Evolutionary conservation across 768 basidiomycete genomes (phyloP), one percentile per base, ranked within the genome.

Genomic region (Podaxis carcinomalis): DNA sequence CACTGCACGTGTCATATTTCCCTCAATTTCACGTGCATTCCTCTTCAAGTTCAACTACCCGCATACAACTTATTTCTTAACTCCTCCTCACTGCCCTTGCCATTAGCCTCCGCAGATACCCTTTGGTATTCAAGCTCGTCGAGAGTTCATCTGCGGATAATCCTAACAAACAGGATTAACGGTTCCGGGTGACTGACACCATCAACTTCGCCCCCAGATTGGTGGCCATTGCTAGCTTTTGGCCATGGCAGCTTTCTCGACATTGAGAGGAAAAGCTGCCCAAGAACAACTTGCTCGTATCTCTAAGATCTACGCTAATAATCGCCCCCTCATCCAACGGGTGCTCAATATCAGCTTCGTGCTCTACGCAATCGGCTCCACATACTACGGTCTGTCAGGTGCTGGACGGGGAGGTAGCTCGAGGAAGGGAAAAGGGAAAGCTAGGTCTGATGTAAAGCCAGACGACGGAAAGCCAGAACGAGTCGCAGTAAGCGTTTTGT

Each of bases 251-350:
- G 69, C 67, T 25, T 63, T 75, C 37, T 72, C 76, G 13, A 74
- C 73, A 14, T 64, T 75, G 21, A 75, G 73, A 50, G 71, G 68
- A 10, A 67, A 70, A 61, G 64, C 64, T 44, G 57, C 73, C 36
- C 72, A 78, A 42, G 73, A 78, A 50, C 77, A 71, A 11, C 64
- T 86, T 28, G 69, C 80, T 2, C 71, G 71, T 53, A 69, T 88
- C 51, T 69, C 78, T 39, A 78, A 77, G 56, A 59, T 70, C n/a
- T 95, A 96, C 66, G 68, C 80, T 3, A 58, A 70, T 1, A 85
- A 93, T 69, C 78, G 93, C 4, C 90, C 92, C 3, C 66, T 82
- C 40, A 76, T 95, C 51, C 93, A 95, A 72, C 84, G 86, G 44
- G 63, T 81, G 28, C 77, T 96, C 19, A 94, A 88, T 50, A 67